Conservation (phyloP, 2,329 filamentous ascomycete genomes). For the Aureobasidium melanogenum region DNA sequence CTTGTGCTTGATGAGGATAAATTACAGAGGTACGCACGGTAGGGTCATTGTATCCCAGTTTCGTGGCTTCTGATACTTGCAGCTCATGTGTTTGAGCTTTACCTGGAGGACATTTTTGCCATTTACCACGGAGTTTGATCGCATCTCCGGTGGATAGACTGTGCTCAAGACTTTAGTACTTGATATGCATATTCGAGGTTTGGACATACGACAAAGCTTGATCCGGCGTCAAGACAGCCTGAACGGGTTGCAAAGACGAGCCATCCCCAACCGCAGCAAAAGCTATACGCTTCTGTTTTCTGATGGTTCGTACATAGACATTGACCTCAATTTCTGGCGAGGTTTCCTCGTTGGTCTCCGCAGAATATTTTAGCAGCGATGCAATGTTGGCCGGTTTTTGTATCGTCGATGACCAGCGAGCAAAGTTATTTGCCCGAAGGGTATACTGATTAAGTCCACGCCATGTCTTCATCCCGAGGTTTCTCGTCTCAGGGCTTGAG, state of each 20-base stretch:
- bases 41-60: slow-evolving; percentile 71
- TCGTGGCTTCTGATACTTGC: slow-evolving; percentile 57
- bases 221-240: slow-evolving; percentile 67
- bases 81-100: slow-evolving; percentile 71
- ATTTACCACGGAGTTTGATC: slow-evolving; percentile 67
- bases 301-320: slow-evolving; percentile 75
- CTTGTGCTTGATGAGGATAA: background rate
- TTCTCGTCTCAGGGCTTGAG: background rate
- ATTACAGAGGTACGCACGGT: slow-evolving; percentile 47
- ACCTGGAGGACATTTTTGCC: slow-evolving; percentile 60
- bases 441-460: background rate
- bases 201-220: slow-evolving; percentile 60
- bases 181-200: background rate
- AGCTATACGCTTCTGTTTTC: slow-evolving; percentile 73
- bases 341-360: background rate
- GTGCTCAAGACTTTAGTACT: background rate
- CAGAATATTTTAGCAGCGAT: background rate
- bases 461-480: slow-evolving; percentile 7
- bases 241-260: slow-evolving; percentile 67
- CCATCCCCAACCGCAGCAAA: slow-evolving; percentile 87
- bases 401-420: background rate
- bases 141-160: slow-evolving; percentile 77
- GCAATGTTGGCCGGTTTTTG: slow-evolving; percentile 5
- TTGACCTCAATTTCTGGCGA: slow-evolving; percentile 40
- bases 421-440: background rate